Conservation (phyloP, 306 rosid species). For the Cucurbita moschata region DNA sequence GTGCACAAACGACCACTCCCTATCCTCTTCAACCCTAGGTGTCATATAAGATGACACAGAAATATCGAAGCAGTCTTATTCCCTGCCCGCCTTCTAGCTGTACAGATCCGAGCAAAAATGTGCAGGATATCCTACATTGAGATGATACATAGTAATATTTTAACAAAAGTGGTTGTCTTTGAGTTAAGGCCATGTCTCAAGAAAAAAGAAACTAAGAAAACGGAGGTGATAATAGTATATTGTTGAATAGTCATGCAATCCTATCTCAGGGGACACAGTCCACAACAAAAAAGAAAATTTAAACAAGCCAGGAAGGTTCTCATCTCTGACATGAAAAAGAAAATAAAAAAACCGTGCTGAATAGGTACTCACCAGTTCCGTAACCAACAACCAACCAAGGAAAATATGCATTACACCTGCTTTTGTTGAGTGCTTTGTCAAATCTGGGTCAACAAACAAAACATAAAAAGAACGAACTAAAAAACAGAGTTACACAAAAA, state of each 20-base stretch:
- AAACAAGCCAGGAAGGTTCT: background rate
- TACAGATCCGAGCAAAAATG: background rate
- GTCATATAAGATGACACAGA: background rate
- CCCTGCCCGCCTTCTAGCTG: background rate
- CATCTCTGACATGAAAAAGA: background rate
- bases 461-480: constrained; percentile 1
- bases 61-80: background rate
- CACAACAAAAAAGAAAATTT: background rate
- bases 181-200: background rate
- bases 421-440: constrained; percentile 64
- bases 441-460: constrained; percentile 44
- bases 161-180: background rate
- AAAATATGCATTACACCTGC: constrained; percentile 38
- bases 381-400: constrained; percentile 76
- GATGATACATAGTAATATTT: background rate
- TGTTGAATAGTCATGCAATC: background rate
- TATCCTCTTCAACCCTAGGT: background rate
- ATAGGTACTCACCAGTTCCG: constrained; percentile 55
- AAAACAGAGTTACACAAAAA: background rate
- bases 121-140: background rate
- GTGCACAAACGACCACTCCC: background rate
- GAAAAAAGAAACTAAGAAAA: background rate
- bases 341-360: constrained; percentile 4
- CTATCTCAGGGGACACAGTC: background rate
- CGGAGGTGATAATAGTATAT: background rate